A percentile compares a stretch with the other conserved stretches of the same genome.
Conservation (phyloP, 2,329 filamentous ascomycete species). For the Phoma sp. region DNA sequence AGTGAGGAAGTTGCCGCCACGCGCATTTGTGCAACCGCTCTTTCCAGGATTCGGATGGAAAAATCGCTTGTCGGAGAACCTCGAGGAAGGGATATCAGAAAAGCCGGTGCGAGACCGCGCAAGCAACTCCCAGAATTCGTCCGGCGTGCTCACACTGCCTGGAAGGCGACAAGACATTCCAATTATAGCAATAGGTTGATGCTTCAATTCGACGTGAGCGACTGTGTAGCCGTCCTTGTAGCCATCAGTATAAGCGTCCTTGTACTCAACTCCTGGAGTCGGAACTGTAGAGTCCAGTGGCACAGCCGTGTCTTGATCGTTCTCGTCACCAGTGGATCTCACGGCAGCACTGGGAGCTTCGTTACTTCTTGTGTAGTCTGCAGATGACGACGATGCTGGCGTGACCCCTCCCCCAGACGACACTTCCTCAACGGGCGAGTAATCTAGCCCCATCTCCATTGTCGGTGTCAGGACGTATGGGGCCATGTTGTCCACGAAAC, state of each 20-base stretch:
- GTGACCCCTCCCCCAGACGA: not conserved
- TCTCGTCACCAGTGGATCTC: not conserved
- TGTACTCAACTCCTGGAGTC: conserved; percentile 2
- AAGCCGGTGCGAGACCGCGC: conserved; percentile 36
- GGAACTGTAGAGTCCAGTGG: not conserved
- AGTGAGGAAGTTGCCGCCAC: conserved; percentile 30
- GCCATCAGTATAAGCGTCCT: conserved; percentile 24
- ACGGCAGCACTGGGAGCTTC: not conserved
- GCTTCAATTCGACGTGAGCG: conserved; percentile 22
- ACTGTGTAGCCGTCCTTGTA: conserved; percentile 25
- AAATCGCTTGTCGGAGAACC: conserved; percentile 48
- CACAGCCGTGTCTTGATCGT: not conserved
- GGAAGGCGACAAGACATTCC: conserved; percentile 44
- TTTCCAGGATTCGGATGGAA: conserved; percentile 46
- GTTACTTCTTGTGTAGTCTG: not conserved
- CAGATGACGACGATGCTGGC: not conserved
- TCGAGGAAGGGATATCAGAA: conserved; percentile 44
- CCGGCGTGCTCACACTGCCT: conserved; percentile 29
- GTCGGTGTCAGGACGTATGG: conserved; percentile 27
- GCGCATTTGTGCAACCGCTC: conserved; percentile 44
- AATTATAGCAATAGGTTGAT: conserved; percentile 45
- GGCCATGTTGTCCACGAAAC: conserved; percentile 15
- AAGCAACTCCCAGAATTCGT: conserved; percentile 39
- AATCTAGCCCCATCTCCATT: conserved; percentile 15
- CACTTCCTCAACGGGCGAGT: not conserved